phyloP scores from a whole-genome alignment of 2,329 filamentous ascomycete genomes.

The Xylariales sp. region DNA sequence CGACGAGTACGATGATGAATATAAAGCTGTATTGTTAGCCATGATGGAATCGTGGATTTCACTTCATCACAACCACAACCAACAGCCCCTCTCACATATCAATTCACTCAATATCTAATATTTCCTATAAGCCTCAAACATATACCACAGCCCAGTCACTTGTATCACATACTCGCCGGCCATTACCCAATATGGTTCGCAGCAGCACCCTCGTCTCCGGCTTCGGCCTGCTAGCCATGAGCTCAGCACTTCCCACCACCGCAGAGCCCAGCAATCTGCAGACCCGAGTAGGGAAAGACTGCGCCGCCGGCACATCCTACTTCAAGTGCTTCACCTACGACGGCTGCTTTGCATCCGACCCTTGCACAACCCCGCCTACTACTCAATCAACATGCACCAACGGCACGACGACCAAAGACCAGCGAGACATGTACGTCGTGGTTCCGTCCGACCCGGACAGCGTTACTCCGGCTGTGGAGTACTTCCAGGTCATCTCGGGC shows the following conservation, averaged over 20 bases:
- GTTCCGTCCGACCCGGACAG: not conserved
- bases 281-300: not conserved
- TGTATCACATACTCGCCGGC: too few relatives aligned
- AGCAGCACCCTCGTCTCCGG: not conserved
- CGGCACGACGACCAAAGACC: not conserved
- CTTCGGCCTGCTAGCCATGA: not conserved
- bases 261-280: not conserved
- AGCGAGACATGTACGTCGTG: not conserved
- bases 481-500: not conserved
- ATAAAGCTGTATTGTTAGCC: too few relatives aligned
- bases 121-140: too few relatives aligned
- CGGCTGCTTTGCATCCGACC: not conserved
- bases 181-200: too few relatives aligned
- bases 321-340: not conserved
- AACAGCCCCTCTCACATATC: too few relatives aligned
- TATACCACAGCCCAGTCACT: too few relatives aligned
- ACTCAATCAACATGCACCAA: not conserved
- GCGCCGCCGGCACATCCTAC: not conserved
- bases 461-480: not conserved
- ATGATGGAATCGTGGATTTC: too few relatives aligned
- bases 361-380: not conserved
- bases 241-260: constrained; percentile 2
- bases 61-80: too few relatives aligned
- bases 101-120: too few relatives aligned
- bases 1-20: too few relatives aligned